Evolutionary conservation across 1,139 yeast species (phyloP).

Genomic region (Yamadazyma oceani): DNA sequence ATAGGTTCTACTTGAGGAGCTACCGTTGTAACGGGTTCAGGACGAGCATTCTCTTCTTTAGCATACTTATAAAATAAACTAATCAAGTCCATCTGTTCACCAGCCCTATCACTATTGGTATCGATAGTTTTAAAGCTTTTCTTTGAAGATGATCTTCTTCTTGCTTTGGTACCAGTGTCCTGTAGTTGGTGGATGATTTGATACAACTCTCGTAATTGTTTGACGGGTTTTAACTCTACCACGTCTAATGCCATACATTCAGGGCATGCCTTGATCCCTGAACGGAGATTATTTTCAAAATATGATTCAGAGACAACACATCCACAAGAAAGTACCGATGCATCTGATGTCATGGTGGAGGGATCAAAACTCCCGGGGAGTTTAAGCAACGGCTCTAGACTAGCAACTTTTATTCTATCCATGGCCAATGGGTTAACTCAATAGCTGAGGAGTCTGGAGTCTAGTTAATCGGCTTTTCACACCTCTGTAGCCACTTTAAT

Average conservation of each 20-base stretch:
- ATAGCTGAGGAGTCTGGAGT: too few relatives aligned
- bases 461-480: too few relatives aligned
- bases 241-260: slow-evolving; percentile 38
- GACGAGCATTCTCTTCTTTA: slow-evolving; percentile 30
- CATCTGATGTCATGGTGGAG: slow-evolving; percentile 41
- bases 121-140: slow-evolving; percentile 22
- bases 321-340: slow-evolving; percentile 65
- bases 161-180: slow-evolving; percentile 9
- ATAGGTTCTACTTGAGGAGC: not conserved
- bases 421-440: too few relatives aligned
- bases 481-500: too few relatives aligned
- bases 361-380: slow-evolving; percentile 24
- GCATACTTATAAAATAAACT: slow-evolving; percentile 44
- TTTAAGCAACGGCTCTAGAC: slow-evolving; percentile 31
- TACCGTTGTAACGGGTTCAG: slow-evolving; percentile 1
- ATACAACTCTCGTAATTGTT: slow-evolving; percentile 55
- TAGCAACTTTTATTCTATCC: slow-evolving; percentile 28
- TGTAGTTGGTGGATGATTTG: slow-evolving; percentile 23
- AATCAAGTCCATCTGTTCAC: slow-evolving; percentile 37
- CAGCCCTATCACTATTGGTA: slow-evolving; percentile 9
- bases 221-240: slow-evolving; percentile 42
- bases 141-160: slow-evolving; percentile 26
- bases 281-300: slow-evolving; percentile 24
- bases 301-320: slow-evolving; percentile 61
- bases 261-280: slow-evolving; percentile 42